A percentile compares a stretch with the other conserved stretches of the same genome.
phyloP scores from a whole-genome alignment of 1,139 yeast genomes.

The Taphrina sp. region DNA sequence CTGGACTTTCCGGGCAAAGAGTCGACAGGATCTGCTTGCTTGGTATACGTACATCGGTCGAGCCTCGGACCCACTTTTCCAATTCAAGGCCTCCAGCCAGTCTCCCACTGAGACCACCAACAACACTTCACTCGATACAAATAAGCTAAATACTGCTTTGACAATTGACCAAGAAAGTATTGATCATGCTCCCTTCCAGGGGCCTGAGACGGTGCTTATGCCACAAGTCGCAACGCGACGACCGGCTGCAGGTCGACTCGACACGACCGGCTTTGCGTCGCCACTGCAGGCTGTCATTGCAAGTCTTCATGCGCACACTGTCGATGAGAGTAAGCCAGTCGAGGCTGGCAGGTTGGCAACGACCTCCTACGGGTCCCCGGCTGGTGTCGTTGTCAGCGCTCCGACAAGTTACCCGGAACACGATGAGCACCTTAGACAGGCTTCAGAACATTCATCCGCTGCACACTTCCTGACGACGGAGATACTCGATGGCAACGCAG shows the following conservation, averaged over 20 bases:
- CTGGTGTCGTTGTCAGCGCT: neutral
- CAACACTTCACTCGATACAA: neutral
- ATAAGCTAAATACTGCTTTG: neutral
- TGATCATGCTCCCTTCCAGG: conserved; percentile 23
- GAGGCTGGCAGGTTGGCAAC: conserved; percentile 19
- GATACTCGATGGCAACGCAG: conserved; percentile 26
- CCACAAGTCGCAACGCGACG: neutral
- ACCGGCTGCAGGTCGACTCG: conserved; percentile 28
- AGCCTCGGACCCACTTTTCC: conserved; percentile 41
- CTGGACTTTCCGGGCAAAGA: conserved; percentile 87
- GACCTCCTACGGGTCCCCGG: conserved; percentile 16
- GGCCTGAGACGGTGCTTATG: conserved; percentile 15
- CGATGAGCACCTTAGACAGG: conserved; percentile 15
- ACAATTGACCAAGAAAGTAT: conserved; percentile 17
- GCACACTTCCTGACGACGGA: conserved; percentile 21
- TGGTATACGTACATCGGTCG: conserved; percentile 72
- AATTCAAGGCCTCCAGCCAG: conserved; percentile 1
- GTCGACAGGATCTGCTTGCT: conserved; percentile 69
- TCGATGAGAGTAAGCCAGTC: too few species aligned
- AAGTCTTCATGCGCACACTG: conserved; percentile 14
- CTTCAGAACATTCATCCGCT: conserved; percentile 18
- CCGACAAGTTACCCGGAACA: conserved; percentile 20
- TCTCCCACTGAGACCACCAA: neutral
- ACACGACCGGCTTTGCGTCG: conserved; percentile 16
- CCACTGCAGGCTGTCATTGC: conserved; percentile 24